Conservation (phyloP, 1,284 basidiomycete species). For the Tilletia walkeri region DNA sequence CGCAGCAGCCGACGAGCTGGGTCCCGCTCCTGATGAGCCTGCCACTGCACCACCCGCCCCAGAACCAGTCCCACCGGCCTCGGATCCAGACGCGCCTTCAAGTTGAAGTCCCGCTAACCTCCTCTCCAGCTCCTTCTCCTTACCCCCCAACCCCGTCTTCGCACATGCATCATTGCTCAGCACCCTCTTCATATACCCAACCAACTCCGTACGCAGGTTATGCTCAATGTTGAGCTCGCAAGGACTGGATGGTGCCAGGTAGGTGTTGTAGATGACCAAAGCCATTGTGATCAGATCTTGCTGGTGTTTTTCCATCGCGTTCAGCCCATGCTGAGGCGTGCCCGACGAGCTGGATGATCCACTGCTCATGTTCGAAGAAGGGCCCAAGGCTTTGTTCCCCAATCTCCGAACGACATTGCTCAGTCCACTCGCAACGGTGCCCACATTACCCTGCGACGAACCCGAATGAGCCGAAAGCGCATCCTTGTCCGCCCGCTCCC, state of each 20-base stretch:
- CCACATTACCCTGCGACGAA: slow-evolving; percentile 46
- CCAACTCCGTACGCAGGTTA: slow-evolving; percentile 86
- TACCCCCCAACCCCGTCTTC: slow-evolving; percentile 21
- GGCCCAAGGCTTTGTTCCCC: slow-evolving; percentile 12
- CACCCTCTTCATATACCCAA: slow-evolving; percentile 70
- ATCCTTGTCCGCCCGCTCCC: slow-evolving; percentile 9
- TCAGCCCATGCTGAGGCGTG: slow-evolving; percentile 29
- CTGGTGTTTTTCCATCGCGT: slow-evolving; percentile 91
- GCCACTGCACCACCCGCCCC: not conserved
- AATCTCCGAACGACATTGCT: slow-evolving; percentile 5
- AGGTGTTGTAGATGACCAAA: slow-evolving; percentile 89
- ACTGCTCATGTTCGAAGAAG: not conserved
- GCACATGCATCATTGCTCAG: slow-evolving; percentile 24
- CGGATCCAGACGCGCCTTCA: not conserved
- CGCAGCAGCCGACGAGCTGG: slow-evolving; percentile 7
- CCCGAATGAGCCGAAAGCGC: slow-evolving; percentile 18
- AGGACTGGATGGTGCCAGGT: slow-evolving; percentile 88
- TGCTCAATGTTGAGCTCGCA: slow-evolving; percentile 98
- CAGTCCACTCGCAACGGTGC: slow-evolving; percentile 34
- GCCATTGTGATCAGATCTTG: slow-evolving; percentile 90
- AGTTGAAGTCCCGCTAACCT: not conserved
- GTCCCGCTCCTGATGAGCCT: not conserved
- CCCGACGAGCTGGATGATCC: not conserved
- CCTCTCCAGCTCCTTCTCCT: slow-evolving; percentile 17
- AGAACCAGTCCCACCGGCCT: not conserved